phyloP scores from a whole-genome alignment of 768 basidiomycete species.

The Lactarius tabidus region DNA sequence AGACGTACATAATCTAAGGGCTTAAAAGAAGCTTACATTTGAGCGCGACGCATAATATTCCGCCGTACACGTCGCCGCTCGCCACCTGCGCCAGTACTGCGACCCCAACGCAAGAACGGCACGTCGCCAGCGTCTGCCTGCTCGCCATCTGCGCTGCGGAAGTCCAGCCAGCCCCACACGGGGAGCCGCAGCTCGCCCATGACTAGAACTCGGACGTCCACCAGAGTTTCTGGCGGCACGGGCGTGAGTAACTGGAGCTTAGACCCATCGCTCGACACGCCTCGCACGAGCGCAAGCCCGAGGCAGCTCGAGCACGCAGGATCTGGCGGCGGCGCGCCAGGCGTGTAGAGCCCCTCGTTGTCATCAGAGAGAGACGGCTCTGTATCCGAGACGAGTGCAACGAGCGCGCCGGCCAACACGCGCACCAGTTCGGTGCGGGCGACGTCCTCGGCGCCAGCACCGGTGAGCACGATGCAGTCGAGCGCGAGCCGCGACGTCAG shows the following conservation, averaged over 20 bases:
- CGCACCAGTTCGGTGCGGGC: conserved; percentile 59
- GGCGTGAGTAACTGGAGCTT: conserved; percentile 81
- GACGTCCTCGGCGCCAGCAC: conserved; percentile 78
- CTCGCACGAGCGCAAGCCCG: conserved; percentile 78
- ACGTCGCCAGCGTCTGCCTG: conserved; percentile 45
- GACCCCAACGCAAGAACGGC: conserved; percentile 80
- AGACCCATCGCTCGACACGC: conserved; percentile 22
- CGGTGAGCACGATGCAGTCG: conserved; percentile 61
- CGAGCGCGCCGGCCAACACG: conserved; percentile 77
- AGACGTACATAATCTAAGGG: neutral
- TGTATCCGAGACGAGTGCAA: conserved; percentile 57
- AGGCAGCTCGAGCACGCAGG: conserved; percentile 60
- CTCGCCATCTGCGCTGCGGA: conserved; percentile 38
- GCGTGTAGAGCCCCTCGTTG: conserved; percentile 51
- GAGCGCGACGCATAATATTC: conserved; percentile 82
- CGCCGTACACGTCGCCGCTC: conserved; percentile 71
- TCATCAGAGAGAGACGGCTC: neutral
- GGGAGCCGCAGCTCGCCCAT: conserved; percentile 90
- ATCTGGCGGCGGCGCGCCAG: conserved; percentile 48
- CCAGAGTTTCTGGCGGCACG: conserved; percentile 48
- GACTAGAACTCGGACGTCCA: conserved; percentile 49
- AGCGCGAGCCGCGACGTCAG: conserved; percentile 56
- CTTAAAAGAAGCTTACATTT: conserved; percentile 43
- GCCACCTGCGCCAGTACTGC: conserved; percentile 63
- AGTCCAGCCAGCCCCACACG: conserved; percentile 83